Conservation (phyloP, 1,139 yeast species). For the Candida tetrigidarum region DNA sequence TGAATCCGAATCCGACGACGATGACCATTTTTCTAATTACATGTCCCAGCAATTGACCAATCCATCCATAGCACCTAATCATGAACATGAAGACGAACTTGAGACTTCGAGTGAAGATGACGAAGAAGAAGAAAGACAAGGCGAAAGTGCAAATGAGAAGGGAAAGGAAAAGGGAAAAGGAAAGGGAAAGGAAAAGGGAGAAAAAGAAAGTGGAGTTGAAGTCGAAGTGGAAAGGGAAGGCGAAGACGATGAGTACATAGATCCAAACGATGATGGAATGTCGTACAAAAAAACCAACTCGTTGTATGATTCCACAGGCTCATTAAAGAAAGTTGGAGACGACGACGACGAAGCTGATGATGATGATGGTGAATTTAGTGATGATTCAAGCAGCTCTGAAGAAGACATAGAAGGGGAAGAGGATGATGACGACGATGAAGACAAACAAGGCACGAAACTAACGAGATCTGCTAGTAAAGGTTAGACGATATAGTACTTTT, state of each 20-base stretch:
- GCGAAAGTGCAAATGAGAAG: too few species aligned
- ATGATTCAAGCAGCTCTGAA: slow-evolving; percentile 33
- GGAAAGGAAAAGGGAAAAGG: too few species aligned
- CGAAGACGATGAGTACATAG: slow-evolving; percentile 68
- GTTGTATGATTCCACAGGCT: slow-evolving; percentile 52
- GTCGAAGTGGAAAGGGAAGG: slow-evolving; percentile 17
- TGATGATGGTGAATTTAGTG: slow-evolving; percentile 32
- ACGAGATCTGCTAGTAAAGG: slow-evolving; percentile 50
- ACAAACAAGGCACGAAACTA: slow-evolving; percentile 25
- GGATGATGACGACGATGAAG: slow-evolving; percentile 25
- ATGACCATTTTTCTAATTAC: slow-evolving; percentile 66
- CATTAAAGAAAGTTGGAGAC: slow-evolving; percentile 26
- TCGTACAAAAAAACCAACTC: slow-evolving; percentile 71
- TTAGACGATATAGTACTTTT: slow-evolving; percentile 16
- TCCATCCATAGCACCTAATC: slow-evolving; percentile 52
- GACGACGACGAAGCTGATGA: slow-evolving; percentile 33
- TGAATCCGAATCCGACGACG: slow-evolving; percentile 36
- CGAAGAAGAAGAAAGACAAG: slow-evolving; percentile 26
- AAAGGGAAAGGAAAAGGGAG: too few species aligned
- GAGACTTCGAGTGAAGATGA: slow-evolving; percentile 26
- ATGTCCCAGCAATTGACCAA: slow-evolving; percentile 81
- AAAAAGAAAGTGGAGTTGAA: too few species aligned
- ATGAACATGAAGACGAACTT: slow-evolving; percentile 21
- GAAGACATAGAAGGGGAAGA: slow-evolving; percentile 27
- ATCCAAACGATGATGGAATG: slow-evolving; percentile 82